A percentile compares a stretch with the other conserved stretches of the same genome.
These are phyloP conservation scores for Venturia oleaginea DNA, from an alignment of 2,329 filamentous ascomycete species.

Conservation along the genomic window DNA sequence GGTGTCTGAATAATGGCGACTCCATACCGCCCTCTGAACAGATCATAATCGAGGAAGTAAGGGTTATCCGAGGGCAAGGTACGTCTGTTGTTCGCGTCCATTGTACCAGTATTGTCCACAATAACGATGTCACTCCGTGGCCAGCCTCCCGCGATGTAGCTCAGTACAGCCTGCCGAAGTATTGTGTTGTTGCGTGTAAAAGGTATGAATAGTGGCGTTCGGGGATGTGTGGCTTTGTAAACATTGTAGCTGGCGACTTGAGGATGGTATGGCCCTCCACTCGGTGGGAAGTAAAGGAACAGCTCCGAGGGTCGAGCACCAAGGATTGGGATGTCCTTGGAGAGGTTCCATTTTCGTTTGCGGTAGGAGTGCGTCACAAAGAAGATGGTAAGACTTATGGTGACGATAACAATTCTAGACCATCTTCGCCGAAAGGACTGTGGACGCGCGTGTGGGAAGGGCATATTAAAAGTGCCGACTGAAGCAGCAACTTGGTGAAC, in stretches of 20 bases:
- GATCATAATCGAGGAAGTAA: slow-evolving; percentile 46
- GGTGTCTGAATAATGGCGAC: slow-evolving; percentile 44
- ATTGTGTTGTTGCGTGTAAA: slow-evolving; percentile 50
- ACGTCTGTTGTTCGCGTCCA: slow-evolving; percentile 42
- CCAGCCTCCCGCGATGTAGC: slow-evolving; percentile 52
- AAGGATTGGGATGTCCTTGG: slow-evolving; percentile 14
- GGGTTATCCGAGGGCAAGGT: slow-evolving; percentile 46
- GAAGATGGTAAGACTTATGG: neutral
- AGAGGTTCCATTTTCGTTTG: neutral
- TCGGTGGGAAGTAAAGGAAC: slow-evolving; percentile 16
- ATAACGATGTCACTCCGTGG: slow-evolving; percentile 48
- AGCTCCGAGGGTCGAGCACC: neutral
- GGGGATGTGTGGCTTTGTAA: slow-evolving; percentile 12
- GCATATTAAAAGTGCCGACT: neutral
- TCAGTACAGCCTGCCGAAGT: slow-evolving; percentile 46
- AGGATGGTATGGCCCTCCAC: slow-evolving; percentile 13
- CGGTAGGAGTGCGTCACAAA: slow-evolving; percentile 5
- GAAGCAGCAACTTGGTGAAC: neutral
- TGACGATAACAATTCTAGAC: neutral
- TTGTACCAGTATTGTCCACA: slow-evolving; percentile 50
- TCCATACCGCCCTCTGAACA: slow-evolving; percentile 32
- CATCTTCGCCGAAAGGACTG: neutral
- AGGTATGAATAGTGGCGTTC: slow-evolving; percentile 47
- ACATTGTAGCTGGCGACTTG: slow-evolving; percentile 15
- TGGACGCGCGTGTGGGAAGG: slow-evolving; percentile 1